Base-by-base conservation (phyloP, 345 rosid genomes). In the Ricinus communis region DNA sequence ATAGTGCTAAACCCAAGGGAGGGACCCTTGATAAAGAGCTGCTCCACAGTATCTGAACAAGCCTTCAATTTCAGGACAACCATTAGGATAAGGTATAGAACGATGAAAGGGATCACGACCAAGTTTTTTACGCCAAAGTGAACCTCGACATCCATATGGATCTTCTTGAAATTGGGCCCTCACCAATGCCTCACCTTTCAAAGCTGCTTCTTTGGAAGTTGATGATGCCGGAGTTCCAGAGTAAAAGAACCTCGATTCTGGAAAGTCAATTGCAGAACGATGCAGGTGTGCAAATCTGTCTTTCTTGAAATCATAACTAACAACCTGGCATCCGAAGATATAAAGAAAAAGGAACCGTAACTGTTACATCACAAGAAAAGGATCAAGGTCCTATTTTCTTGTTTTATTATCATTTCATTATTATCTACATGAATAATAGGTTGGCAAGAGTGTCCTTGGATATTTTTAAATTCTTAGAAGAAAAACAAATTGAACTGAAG, bases 101-200 rank as follows among this genome's bases (percentile, higher is more conserved):
- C 97, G 82, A 77, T 89, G 98, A 76, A 95, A 95, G 53, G 99
- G 99, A 66, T 95, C 97, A 24, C 97, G 97, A 30, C 90, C 87
- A 25, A 92, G 77, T 72, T 89, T 95, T 77, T 95, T 95, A 63
- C 89, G 88, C 86, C 84, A 74, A 43, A 95, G 90, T 16, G 91
- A 85, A 69, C 91, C 92, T 69, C 73, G 75, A 71, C 99, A 95
- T 46, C 98, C 99, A 19, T 86, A 89, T 50, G 97, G 99, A 71
- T 95, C 99, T 62, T 83, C 86, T 74, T 76, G 83, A 80, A 95
- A 95, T 76, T 95, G 99, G 71, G 88, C 63, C 76, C 86, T 82
- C 72, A 87, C 98, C 72, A 87, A 68, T 67, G 90, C 93, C 82
- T 94, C 98, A 0, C 97, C 97, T 76, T 84, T 88, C 56, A 84